A percentile compares a stretch with the other conserved stretches of the same genome.
Evolutionary conservation across 176 grass and related monocot species (phyloP).

Genomic region (Pontederia crassipes): DNA sequence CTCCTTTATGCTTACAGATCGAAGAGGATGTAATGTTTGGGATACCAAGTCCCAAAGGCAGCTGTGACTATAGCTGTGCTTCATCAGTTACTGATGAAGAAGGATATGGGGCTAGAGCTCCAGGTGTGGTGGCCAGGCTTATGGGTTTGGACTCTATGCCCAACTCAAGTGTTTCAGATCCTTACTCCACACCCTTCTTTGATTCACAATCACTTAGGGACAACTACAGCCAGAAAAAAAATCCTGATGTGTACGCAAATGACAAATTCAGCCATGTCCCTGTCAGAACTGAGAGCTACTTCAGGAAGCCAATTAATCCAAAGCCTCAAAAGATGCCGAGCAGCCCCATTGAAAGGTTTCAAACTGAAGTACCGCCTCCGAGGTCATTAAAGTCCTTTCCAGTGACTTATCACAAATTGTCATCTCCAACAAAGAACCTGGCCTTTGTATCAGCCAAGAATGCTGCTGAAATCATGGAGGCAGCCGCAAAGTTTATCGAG

Average conservation of each 20-base stretch:
- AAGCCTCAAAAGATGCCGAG: conserved; percentile 74
- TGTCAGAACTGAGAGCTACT: conserved; percentile 36
- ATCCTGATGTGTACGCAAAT: conserved; percentile 30
- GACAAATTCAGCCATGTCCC: conserved; percentile 30
- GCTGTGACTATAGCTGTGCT: conserved; percentile 55
- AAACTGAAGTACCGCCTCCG: conserved; percentile 51
- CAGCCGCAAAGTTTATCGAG: conserved; percentile 70
- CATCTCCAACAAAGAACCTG: conserved; percentile 67
- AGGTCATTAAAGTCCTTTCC: conserved; percentile 37
- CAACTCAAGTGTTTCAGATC: conserved; percentile 29
- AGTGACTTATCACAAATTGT: conserved; percentile 37
- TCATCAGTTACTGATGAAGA: conserved; percentile 74
- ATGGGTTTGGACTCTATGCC: conserved; percentile 91
- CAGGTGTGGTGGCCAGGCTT: conserved; percentile 76
- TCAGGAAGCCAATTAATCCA: conserved; percentile 51
- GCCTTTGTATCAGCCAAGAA: conserved; percentile 59
- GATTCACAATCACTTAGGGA: conserved; percentile 48
- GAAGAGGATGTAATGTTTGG: conserved; percentile 53
- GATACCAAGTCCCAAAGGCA: conserved; percentile 47
- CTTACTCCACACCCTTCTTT: conserved; percentile 54
- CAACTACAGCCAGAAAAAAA: conserved; percentile 38
- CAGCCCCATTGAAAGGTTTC: conserved; percentile 70
- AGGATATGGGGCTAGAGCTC: conserved; percentile 44
- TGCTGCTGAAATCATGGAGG: conserved; percentile 73
- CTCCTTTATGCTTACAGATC: conserved; percentile 19